Evolutionary conservation across 805 yeast genomes (phyloP).

Genomic region (Komagataella pseudopastoris): DNA sequence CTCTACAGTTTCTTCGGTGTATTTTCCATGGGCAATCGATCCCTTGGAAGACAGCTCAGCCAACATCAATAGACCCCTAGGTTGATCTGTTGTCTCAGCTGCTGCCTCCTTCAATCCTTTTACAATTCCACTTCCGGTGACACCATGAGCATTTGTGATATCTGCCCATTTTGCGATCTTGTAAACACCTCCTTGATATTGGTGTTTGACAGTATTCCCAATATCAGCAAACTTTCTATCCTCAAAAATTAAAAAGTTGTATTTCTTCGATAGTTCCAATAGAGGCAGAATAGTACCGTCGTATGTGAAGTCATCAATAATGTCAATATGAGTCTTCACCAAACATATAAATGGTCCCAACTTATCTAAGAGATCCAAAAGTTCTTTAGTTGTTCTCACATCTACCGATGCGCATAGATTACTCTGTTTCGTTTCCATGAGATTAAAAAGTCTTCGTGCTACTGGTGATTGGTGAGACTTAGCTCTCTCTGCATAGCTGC

Average conservation of each 20-base stretch:
- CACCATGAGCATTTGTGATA: constrained; percentile 95
- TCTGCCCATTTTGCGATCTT: constrained; percentile 91
- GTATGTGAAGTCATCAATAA: constrained; percentile 75
- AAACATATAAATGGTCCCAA: constrained; percentile 88
- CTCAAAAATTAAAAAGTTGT: constrained; percentile 85
- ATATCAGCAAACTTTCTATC: constrained; percentile 98
- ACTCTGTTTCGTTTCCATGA: constrained; percentile 72
- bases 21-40: constrained; percentile 83
- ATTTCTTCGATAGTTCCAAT: constrained; percentile 58
- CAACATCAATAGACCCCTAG: constrained; percentile 85
- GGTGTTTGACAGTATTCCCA: constrained; percentile 93
- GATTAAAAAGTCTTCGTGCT: constrained; percentile 55
- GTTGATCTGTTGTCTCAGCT: constrained; percentile 54
- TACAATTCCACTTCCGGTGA: constrained; percentile 91
- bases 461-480: constrained; percentile 60
- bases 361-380: constrained; percentile 56
- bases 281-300: constrained; percentile 73
- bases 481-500: constrained; percentile 58
- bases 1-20: constrained; percentile 77
- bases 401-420: constrained; percentile 94
- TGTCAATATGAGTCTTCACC: constrained; percentile 90
- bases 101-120: constrained; percentile 57
- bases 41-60: constrained; percentile 95
- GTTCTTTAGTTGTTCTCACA: constrained; percentile 67
- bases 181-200: constrained; percentile 82